phyloP scores from a whole-genome alignment of 352 stramenopile species.

The Globisporangium yorkense region DNA sequence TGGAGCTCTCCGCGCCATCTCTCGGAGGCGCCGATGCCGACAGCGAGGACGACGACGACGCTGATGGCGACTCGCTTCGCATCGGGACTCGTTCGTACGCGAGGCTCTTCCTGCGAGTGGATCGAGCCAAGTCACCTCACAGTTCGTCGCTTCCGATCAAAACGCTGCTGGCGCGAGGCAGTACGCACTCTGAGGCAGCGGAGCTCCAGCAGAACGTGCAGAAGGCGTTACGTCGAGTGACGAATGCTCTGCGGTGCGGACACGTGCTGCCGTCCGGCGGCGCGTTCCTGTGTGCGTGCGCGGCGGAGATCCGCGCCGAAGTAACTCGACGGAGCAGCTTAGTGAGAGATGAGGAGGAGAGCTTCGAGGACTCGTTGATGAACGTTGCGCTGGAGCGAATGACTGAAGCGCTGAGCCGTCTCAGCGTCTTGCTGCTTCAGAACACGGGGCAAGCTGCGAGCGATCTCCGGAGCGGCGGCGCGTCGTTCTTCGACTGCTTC shows the following conservation, averaged over 20 bases:
- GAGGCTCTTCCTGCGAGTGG: background rate
- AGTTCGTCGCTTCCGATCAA: background rate
- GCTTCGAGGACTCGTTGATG: background rate
- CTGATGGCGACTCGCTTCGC: background rate
- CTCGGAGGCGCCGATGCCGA: background rate
- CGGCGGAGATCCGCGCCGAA: slow-evolving; percentile 1
- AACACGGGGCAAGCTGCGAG: background rate
- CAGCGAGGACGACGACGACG: background rate
- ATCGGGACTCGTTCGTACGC: background rate
- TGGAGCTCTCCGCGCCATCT: slow-evolving; percentile 1
- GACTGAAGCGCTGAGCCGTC: slow-evolving; percentile 4
- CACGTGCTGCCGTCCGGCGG: slow-evolving; percentile 11
- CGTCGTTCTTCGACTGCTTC: background rate
- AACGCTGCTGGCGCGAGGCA: slow-evolving; percentile 9
- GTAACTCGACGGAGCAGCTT: background rate
- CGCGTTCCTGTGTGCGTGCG: slow-evolving; percentile 7
- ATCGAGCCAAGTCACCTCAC: background rate
- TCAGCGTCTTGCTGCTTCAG: slow-evolving; percentile 6
- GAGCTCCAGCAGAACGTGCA: slow-evolving; percentile 6
- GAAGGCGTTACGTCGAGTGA: background rate
- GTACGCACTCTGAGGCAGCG: background rate
- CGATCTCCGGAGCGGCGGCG: background rate
- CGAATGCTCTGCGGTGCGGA: slow-evolving; percentile 1
- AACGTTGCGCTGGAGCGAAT: background rate
- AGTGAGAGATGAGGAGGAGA: background rate